Evolutionary conservation across 2,329 filamentous ascomycete species (phyloP), one percentile per base, ranked within the genome.

Genomic region (Emmonsia crescens): DNA sequence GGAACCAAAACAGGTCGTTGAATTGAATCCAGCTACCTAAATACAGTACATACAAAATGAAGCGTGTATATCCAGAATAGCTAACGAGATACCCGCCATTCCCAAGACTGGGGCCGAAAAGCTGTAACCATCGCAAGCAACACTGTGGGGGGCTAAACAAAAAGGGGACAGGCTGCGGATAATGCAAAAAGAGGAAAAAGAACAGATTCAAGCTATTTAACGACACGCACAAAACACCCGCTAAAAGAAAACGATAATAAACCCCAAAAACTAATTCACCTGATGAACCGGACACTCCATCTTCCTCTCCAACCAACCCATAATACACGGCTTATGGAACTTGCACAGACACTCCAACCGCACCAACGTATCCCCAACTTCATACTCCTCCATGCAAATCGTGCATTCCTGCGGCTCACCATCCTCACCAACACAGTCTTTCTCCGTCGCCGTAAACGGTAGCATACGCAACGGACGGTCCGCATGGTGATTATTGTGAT

Each of bases 331-430:
- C 71, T 81, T 79, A 69, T 86, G 84, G 65, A 86, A 87, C 66
- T 85, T 85, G 74, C 84, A 87, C 64, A 84, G 74, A 68, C 84
- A 87, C 66, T 85, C 83, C 68, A 87, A 72, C 63, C 84, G 75
- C 10, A 81, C 83, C 75, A 87, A 76, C 66, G 79, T 76, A 67
- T 83, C 81, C 0, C 84, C 84, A 12, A 80, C 78, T 66, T 83
- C 79, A 68, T 86, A 86, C 61, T 87, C 84, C 64, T 85, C 83
- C 68, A 86, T 82, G 69, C 84, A 87, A 59, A 87, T 86, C 9
- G 83, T 80, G 65, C 84, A 87, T 68, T 87, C 84, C 49, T 80
- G 79, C 59, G 74, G 66, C 51, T 76, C 77, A 21, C 82, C 79
- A 60, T 83, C 81, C 27, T 76, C 73, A 5, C 80, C 79, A 1